Percentiles rank a stretch among this genome's conserved stretches.
These are phyloP conservation scores for Cyphellophora attinorum DNA, from an alignment of 2,329 filamentous ascomycete species.

Conservation along the genomic window DNA sequence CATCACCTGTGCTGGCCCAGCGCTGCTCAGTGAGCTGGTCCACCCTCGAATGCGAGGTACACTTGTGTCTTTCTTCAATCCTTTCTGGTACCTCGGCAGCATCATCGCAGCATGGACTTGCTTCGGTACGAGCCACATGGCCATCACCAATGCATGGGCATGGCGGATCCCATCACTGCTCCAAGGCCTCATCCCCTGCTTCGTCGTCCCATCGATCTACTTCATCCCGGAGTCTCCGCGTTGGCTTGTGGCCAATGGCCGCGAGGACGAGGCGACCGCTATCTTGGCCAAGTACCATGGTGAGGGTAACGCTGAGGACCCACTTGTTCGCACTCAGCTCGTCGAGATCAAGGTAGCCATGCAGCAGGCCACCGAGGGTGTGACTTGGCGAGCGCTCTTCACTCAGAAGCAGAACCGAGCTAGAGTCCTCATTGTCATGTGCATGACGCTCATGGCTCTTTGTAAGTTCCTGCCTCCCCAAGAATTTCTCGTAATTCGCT, in stretches of 20 bases:
- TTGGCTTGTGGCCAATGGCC: slow-evolving; percentile 39
- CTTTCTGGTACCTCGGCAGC: slow-evolving; percentile 43
- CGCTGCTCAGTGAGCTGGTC: slow-evolving; percentile 34
- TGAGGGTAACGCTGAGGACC: no score
- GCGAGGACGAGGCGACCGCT: slow-evolving; percentile 20
- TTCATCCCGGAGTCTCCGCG: slow-evolving; percentile 60
- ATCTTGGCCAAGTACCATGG: slow-evolving; percentile 30
- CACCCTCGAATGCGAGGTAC: slow-evolving; percentile 40
- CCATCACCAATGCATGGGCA: slow-evolving; percentile 34
- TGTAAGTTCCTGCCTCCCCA: slow-evolving; percentile 41
- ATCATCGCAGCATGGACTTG: slow-evolving; percentile 34
- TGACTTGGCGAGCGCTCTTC: slow-evolving; percentile 49
- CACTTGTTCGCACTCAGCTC: slow-evolving; percentile 56
- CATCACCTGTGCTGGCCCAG: slow-evolving; percentile 15
- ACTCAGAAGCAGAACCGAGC: neutral
- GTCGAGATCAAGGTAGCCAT: slow-evolving; percentile 50
- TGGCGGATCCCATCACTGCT: slow-evolving; percentile 59
- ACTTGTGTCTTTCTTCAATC: slow-evolving; percentile 44
- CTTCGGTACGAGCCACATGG: slow-evolving; percentile 37
- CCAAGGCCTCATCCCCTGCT: slow-evolving; percentile 52
- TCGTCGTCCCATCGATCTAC: slow-evolving; percentile 46
- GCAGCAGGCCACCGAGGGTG: slow-evolving; percentile 37
- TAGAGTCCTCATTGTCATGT: slow-evolving; percentile 12
- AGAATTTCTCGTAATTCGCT: slow-evolving; percentile 49
- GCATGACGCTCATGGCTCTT: slow-evolving; percentile 46